Evolutionary conservation across 1,284 basidiomycete genomes (phyloP).

Genomic region (Tilletiopsis washingtonensis): DNA sequence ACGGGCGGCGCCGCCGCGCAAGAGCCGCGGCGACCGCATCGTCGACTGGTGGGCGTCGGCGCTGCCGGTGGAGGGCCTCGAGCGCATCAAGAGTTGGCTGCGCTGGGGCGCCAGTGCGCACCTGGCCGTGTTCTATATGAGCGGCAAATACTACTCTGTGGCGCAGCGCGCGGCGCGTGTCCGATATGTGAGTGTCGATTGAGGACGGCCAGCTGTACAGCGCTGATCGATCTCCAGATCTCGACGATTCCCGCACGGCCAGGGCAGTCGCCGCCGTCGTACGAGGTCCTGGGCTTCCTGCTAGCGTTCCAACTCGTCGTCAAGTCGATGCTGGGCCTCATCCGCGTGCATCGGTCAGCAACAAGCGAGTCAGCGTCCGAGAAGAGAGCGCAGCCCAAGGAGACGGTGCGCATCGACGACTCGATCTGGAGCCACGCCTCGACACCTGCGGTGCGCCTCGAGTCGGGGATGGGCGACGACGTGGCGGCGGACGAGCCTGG

Average conservation of each 20-base stretch:
- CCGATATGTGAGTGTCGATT: conserved; percentile 38
- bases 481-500: not conserved
- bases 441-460: too few relatives aligned
- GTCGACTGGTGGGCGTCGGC: conserved; percentile 9
- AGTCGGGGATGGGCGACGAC: too few relatives aligned
- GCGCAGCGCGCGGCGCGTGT: conserved; percentile 46
- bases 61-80: conserved; percentile 42
- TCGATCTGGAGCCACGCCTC: not conserved
- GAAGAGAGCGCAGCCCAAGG: too few relatives aligned
- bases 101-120: conserved; percentile 45
- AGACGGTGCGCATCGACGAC: conserved; percentile 5
- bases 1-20: not conserved
- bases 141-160: conserved; percentile 47
- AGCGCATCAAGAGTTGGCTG: conserved; percentile 34
- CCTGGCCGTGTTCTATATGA: conserved; percentile 49
- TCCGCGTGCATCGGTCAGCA: conserved; percentile 5
- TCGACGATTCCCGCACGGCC: conserved; percentile 20
- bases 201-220: too few relatives aligned
- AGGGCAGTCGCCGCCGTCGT: conserved; percentile 38
- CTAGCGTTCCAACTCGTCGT: conserved; percentile 45
- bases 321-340: conserved; percentile 24
- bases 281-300: conserved; percentile 47
- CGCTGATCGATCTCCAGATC: conserved; percentile 10
- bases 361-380: too few relatives aligned
- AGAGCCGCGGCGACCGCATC: conserved; percentile 12